Evolutionary conservation across 257 asterid species (phyloP).

Genomic region (Jacaranda copaia): DNA sequence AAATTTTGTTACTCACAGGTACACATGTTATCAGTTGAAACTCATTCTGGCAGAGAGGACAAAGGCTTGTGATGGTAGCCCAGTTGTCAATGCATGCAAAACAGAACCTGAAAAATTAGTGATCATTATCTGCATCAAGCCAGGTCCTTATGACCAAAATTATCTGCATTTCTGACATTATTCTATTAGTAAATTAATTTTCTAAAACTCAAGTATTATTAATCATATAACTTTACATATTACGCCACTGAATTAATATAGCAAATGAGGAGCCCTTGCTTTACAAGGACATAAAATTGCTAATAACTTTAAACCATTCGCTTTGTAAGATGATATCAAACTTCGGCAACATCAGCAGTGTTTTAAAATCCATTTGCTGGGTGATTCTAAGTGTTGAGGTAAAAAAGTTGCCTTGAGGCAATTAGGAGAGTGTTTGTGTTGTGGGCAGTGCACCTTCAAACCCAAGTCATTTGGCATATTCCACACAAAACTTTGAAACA

Average conservation of each 20-base stretch:
- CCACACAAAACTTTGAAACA: neutral
- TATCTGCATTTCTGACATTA: constrained; percentile 10
- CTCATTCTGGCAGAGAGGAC: constrained; percentile 98
- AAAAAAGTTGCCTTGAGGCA: neutral
- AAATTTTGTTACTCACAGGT: constrained; percentile 78
- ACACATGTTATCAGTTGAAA: constrained; percentile 98
- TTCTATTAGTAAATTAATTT: neutral
- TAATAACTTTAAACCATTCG: no score
- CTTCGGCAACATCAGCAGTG: neutral
- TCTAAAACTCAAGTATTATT: neutral
- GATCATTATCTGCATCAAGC: constrained; percentile 30
- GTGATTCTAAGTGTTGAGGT: neutral
- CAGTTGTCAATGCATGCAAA: constrained; percentile 99
- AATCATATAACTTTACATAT: constrained; percentile 1
- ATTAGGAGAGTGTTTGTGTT: neutral
- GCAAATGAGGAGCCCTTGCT: no score
- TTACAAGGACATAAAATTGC: no score
- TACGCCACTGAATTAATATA: no score
- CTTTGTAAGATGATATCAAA: no score
- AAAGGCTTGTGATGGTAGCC: constrained; percentile 95
- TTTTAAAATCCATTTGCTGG: neutral
- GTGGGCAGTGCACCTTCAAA: neutral
- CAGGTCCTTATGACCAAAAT: constrained; percentile 23
- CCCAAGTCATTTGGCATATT: neutral
- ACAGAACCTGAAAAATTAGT: constrained; percentile 88